phyloP scores from a whole-genome alignment of 768 basidiomycete genomes.

The Pulveroboletus sp. region DNA sequence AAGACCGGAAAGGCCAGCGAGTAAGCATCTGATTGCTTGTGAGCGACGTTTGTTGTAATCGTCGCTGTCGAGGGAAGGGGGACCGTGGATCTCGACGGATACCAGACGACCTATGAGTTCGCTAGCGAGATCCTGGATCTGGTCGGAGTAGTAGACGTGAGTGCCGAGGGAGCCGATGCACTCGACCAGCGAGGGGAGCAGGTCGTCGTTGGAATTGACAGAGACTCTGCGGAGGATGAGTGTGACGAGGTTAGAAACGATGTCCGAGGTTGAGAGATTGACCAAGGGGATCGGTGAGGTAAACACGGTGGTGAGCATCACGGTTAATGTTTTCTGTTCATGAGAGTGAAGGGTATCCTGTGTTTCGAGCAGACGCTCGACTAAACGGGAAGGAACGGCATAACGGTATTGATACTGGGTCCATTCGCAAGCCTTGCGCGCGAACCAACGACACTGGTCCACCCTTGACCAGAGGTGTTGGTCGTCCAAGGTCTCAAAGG shows the following conservation, averaged over 20 bases:
- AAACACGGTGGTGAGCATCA: slow-evolving; percentile 84
- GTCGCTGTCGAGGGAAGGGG: slow-evolving; percentile 39
- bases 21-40: slow-evolving; percentile 66
- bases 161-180: slow-evolving; percentile 83
- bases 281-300: slow-evolving; percentile 79
- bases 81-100: slow-evolving; percentile 64
- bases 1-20: slow-evolving; percentile 69
- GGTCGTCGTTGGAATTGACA: slow-evolving; percentile 57
- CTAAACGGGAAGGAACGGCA: slow-evolving; percentile 79
- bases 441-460: slow-evolving; percentile 81
- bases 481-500: slow-evolving; percentile 65
- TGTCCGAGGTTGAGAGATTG: slow-evolving; percentile 88
- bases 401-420: slow-evolving; percentile 93
- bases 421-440: slow-evolving; percentile 78
- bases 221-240: slow-evolving; percentile 70
- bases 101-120: slow-evolving; percentile 78
- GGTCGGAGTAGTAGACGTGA: slow-evolving; percentile 94
- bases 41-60: slow-evolving; percentile 46
- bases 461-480: slow-evolving; percentile 61
- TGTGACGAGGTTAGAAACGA: slow-evolving; percentile 73
- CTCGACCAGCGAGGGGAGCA: slow-evolving; percentile 67
- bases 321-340: slow-evolving; percentile 60
- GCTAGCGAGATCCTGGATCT: slow-evolving; percentile 87
- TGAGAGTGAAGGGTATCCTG: slow-evolving; percentile 49
- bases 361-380: slow-evolving; percentile 69